Evolutionary conservation across 1,284 basidiomycete genomes (phyloP).

Genomic region (Cutaneotrichosporon cyanovorans): DNA sequence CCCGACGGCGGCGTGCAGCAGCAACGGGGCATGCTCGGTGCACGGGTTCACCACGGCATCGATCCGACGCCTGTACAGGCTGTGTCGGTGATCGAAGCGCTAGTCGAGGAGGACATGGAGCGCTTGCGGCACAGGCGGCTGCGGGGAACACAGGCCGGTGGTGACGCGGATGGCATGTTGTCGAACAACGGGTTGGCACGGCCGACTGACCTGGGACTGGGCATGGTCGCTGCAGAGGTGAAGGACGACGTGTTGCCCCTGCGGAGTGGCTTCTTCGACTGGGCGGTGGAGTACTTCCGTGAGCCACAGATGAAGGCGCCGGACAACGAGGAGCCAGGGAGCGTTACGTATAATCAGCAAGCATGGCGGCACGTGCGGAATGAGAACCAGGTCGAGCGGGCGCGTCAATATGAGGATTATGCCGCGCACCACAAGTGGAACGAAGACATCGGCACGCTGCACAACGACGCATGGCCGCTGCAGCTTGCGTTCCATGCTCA

Average conservation of each 20-base stretch:
- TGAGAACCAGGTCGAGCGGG: constrained; percentile 70
- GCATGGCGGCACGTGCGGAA: constrained; percentile 91
- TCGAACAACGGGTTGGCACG: constrained; percentile 39
- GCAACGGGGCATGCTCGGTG: constrained; percentile 6
- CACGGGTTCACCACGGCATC: constrained; percentile 1
- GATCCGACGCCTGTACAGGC: constrained; percentile 45
- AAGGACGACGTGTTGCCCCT: constrained; percentile 62
- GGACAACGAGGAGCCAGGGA: constrained; percentile 92
- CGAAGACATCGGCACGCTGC: constrained; percentile 65
- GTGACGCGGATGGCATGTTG: constrained; percentile 32
- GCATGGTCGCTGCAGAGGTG: constrained; percentile 47
- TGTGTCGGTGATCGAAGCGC: constrained; percentile 70
- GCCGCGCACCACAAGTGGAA: constrained; percentile 78
- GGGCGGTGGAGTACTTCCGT: constrained; percentile 95
- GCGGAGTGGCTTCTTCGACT: constrained; percentile 88
- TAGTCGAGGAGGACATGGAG: constrained; percentile 87
- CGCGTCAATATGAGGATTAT: constrained; percentile 51
- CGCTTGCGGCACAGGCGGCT: constrained; percentile 63
- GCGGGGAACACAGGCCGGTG: constrained; percentile 40
- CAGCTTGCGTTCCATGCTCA: constrained; percentile 85
- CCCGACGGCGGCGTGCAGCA: constrained; percentile 24
- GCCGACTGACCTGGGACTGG: constrained; percentile 39
- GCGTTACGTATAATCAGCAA: constrained; percentile 87
- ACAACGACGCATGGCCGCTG: constrained; percentile 62
- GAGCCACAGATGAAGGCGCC: constrained; percentile 98